Percentiles rank a stretch among this genome's conserved stretches.
Conservation (phyloP, 139 green algal species). For the Chlorella sorokiniana region DNA sequence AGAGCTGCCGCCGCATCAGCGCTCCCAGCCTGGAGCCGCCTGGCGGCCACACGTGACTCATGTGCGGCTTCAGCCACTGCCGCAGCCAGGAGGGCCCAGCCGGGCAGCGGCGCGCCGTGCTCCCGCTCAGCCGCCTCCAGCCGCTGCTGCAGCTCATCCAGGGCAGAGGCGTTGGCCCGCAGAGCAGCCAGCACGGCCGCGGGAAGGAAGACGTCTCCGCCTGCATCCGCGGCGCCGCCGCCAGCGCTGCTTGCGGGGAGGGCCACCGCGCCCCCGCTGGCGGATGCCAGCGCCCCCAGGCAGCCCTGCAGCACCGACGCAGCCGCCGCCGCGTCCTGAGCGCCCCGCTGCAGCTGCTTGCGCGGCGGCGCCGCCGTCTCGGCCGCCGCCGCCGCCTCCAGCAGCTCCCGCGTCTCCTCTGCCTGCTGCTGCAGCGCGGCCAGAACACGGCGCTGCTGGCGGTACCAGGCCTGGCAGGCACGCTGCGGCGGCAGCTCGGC, state of each 20-base stretch:
- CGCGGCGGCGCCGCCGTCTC: constrained; percentile 25
- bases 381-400: constrained; percentile 35
- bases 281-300: not conserved
- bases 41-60: not conserved
- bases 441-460: constrained; percentile 28
- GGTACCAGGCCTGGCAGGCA: not conserved
- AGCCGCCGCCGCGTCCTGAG: constrained; percentile 6
- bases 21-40: not conserved
- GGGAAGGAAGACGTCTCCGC: constrained; percentile 10
- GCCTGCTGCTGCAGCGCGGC: constrained; percentile 34
- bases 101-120: constrained; percentile 31
- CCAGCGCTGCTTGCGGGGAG: not conserved
- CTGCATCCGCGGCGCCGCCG: not conserved
- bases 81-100: constrained; percentile 40
- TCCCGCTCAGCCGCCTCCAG: constrained; percentile 1
- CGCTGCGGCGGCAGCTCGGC: not conserved
- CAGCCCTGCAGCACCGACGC: not conserved
- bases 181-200: not conserved
- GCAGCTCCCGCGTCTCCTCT: constrained; percentile 47
- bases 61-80: constrained; percentile 32
- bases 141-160: constrained; percentile 24
- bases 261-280: not conserved
- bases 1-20: not conserved
- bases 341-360: constrained; percentile 20
- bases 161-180: constrained; percentile 4